Base-by-base conservation (phyloP, 768 basidiomycete genomes). In the Lactarius sanguifluus region DNA sequence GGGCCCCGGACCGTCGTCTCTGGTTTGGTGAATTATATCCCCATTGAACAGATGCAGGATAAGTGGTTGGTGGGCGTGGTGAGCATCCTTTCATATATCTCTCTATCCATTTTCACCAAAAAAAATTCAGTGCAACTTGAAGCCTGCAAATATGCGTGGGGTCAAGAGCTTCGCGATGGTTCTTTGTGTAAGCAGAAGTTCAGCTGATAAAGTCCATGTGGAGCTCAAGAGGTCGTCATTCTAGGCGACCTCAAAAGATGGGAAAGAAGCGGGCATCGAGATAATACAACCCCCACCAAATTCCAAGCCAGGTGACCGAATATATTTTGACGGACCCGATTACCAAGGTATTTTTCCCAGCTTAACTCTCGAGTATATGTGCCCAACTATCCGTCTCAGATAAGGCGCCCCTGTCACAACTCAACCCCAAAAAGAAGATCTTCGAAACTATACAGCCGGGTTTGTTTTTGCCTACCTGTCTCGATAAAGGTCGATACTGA, bases 161-260 rank as follows among this genome's bases (percentile, higher is more conserved):
- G 88, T 99, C 71, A 98, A 98, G 81, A 96, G 94, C 66, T 96
- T 91, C 73, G 97, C 95, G 38, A 98, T 99, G 97, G 91, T 99
- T 43, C 88, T 99, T 68, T 91, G 90, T 73, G 94, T 94, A 76
- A 57, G 87, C 61, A 55, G 40, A 59, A 28, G 25, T 56, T 32
- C 57, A 18, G 25, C 30, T 38, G 20, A 74, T 25, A 25, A 41
- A 20, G 0, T 52, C 8, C 6, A 13, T 4, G 25, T 59, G 20
- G 32, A 43, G 16, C 28, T 61, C 8, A 59, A 34, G n/a, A 55
- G n/a, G 34, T 20, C 15, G 13, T 59, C 61, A 30, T 32, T 68
- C 2, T 69, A 96, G 94, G 96, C 96, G 9, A 87, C 92, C 1
- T 90, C 91, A 28, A 95, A 94, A 76, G 91, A 92, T 3, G 92